Evolutionary conservation across 2,329 filamentous ascomycete species (phyloP).

Genomic region (Microsporum ferrugineum): DNA sequence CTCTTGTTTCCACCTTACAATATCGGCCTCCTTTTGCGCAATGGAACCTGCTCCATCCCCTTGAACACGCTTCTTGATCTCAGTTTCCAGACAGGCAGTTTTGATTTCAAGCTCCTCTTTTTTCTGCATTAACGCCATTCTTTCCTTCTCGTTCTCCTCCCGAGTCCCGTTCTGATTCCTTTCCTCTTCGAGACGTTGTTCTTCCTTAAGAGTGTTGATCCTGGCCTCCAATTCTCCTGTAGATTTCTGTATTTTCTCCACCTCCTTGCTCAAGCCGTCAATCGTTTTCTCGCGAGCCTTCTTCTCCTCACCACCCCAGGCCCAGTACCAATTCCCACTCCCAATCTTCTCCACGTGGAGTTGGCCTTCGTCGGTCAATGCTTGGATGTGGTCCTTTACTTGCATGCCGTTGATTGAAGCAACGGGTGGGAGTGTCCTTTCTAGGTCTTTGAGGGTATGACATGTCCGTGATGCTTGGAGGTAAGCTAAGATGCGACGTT

Average conservation of each 20-base stretch:
- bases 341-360: slow-evolving; percentile 59
- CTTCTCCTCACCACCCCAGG: slow-evolving; percentile 49
- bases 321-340: slow-evolving; percentile 63
- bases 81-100: slow-evolving; percentile 4
- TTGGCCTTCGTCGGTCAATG: slow-evolving; percentile 49
- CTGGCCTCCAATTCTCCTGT: slow-evolving; percentile 16
- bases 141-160: slow-evolving; percentile 11
- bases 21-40: slow-evolving; percentile 28
- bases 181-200: slow-evolving; percentile 10
- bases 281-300: slow-evolving; percentile 19
- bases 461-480: slow-evolving; percentile 50
- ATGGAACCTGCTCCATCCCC: slow-evolving; percentile 9
- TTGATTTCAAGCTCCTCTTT: slow-evolving; percentile 9
- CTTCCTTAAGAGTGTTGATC: slow-evolving; percentile 13
- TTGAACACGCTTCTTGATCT: slow-evolving; percentile 22
- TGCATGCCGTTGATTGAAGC: slow-evolving; percentile 55
- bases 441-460: slow-evolving; percentile 56
- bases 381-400: slow-evolving; percentile 55
- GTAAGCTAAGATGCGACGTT: slow-evolving; percentile 47
- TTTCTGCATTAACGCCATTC: slow-evolving; percentile 7
- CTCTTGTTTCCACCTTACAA: slow-evolving; percentile 22
- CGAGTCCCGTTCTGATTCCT: slow-evolving; percentile 9
- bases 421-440: slow-evolving; percentile 51
- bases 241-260: slow-evolving; percentile 20
- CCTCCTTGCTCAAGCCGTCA: slow-evolving; percentile 25